Base-by-base conservation (phyloP, 441 rosid species). In the Breynia disticha region DNA sequence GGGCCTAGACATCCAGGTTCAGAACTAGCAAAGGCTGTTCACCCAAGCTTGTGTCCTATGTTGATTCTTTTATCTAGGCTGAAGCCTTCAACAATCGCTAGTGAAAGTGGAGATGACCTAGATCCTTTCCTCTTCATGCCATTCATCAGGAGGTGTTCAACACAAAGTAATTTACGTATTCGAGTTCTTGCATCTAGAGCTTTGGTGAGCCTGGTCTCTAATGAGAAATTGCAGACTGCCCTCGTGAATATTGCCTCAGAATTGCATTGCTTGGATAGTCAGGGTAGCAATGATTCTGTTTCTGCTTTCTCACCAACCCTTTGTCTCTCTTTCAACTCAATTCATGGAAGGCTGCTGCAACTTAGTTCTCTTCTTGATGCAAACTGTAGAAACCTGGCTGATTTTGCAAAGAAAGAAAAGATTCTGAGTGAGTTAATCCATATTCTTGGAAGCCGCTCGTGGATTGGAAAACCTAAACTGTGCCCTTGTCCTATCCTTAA, bases 11-110 rank as follows among this genome's bases (percentile, higher is more conserved):
- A 66, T 68, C 75, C 78, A 20, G 83, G 74, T 71, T 73, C 85
- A 61, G 84, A 72, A 72, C 79, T 80, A 43, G 79, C 66, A 54
- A 88, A 80, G 63, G 79, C 57, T 64, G 97, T 93, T 50, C 97
- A 86, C 66, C 98, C 98, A 48, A 93, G 98, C 78, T 71, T 93
- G 74, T 93, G 98, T 71, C 96, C 98, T 24, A 72, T 93, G 71
- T 78, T 88, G 72, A 86, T 93, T 69, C 88, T 93, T 64, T 74
- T 93, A 67, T 88, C 95, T 28, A 84, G 97, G 83, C 95, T 93
- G 53, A 93, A 86, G 79, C 95, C 98, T 59, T 88, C 98, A 58
- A 59, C 98, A 53, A 73, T 84, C 57, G 83, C 97, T 15, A 81
- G 95, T 67, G 93, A 93, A 78, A 69, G 71, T 63, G 95, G 95